Evolutionary conservation across 129 eudicot species (phyloP).

Genomic region (sunflower (Helianthus annuus)): HanXRQr2.0-SUNRISE NC_035441.2:148103763-148104262

Average conservation of each 20-base stretch:
- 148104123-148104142: neutral
- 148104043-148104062: neutral
- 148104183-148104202: constrained; percentile 1
- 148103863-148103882: too few relatives aligned
- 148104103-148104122: constrained; percentile 5
- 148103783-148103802: too few relatives aligned
- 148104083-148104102: too few relatives aligned
- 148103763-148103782: too few relatives aligned
- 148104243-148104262: neutral
- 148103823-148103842: too few relatives aligned
- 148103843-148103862: neutral
- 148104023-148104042: too few relatives aligned
- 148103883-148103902: neutral
- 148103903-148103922: too few relatives aligned
- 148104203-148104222: neutral
- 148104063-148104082: neutral
- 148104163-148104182: neutral
- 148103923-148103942: too few relatives aligned
- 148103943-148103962: too few relatives aligned
- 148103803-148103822: too few relatives aligned
- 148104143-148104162: neutral
- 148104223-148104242: neutral
- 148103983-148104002: neutral
- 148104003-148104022: neutral
- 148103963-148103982: too few relatives aligned